Conservation (phyloP, 1,139 yeast species). For the Suhomyces bokatorum region DNA sequence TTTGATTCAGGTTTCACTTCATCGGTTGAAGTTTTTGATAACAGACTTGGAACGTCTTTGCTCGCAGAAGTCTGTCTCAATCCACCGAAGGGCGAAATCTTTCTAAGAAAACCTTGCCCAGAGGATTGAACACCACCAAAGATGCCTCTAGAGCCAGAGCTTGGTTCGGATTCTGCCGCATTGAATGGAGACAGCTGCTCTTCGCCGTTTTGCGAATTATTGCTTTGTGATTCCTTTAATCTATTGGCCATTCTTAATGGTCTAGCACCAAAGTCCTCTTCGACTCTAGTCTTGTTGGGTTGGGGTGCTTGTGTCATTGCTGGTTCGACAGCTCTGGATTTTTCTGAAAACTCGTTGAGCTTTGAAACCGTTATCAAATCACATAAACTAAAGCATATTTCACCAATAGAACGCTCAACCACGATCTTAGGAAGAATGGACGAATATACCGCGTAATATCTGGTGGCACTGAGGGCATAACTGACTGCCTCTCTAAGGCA, state of each 20-base stretch:
- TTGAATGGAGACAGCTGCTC: slow-evolving; percentile 4
- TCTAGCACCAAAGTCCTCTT: slow-evolving; percentile 46
- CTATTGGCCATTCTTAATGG: slow-evolving; percentile 61
- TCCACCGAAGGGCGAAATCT: slow-evolving; percentile 18
- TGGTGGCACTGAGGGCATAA: slow-evolving; percentile 73
- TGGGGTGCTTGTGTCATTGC: slow-evolving; percentile 2
- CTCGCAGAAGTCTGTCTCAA: slow-evolving; percentile 3
- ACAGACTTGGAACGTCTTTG: slow-evolving; percentile 1
- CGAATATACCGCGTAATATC: slow-evolving; percentile 70
- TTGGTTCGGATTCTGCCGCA: neutral
- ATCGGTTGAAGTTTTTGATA: neutral
- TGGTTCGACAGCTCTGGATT: slow-evolving; percentile 13
- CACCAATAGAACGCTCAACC: slow-evolving; percentile 77
- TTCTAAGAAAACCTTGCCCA: slow-evolving; percentile 16
- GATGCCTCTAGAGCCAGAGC: slow-evolving; percentile 2
- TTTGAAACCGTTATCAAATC: slow-evolving; percentile 64
- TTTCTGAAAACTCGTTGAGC: slow-evolving; percentile 32
- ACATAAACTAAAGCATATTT: slow-evolving; percentile 70
- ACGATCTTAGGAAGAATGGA: slow-evolving; percentile 69
- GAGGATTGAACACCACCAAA: slow-evolving; percentile 4
- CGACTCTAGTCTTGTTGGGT: slow-evolving; percentile 8
- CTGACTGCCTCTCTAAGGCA: slow-evolving; percentile 69
- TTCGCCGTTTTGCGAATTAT: neutral
- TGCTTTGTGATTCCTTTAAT: slow-evolving; percentile 22
- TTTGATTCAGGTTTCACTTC: neutral